Evolutionary conservation across 495 filamentous ascomycete species (phyloP), one percentile per base, ranked within the genome.

Genomic region (Neurospora terricola): DNA sequence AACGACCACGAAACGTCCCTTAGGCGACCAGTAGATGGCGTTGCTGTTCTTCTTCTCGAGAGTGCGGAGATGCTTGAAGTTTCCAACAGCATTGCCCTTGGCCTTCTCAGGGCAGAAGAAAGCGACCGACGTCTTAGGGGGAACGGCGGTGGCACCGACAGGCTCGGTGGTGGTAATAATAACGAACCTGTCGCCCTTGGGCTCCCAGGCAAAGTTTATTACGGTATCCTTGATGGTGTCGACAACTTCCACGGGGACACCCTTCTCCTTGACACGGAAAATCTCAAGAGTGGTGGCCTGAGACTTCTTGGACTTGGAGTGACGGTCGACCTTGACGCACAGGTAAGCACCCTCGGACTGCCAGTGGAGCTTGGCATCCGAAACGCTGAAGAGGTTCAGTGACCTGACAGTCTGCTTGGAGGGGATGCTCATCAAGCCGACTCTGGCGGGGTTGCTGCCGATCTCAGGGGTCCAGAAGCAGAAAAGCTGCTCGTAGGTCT

Each of bases 391-490:
- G 38, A 99, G 87, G 79, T 99, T 99, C 77, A 97, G 87, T 1
- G 94, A 96, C 75, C 96, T 92, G 48, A 98, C 91, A 74, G 97
- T 88, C 80, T 96, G 89, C 85, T 97, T 98, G 42, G 92, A 93
- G 1, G 96, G 96, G 73, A 99, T 92, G 83, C 88, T 93, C 96
- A 99, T 99, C 77, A 99, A 85, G 72, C 90, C 94, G 76, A 98
- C 96, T 83, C 94, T 94, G 70, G 96, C 96, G n/a, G 96, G 96
- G 81, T 97, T 98, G 87, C 93, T 96, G 79, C 94, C 96, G 74
- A 98, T 95, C 83, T 98, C 96, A 69, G 96, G 96, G 14, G 96
- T 97, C 96, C 96, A 99, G 90, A 94, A 99, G 87, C 92, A 96
- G 82, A 99, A 90, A 6, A 98, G 87, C 82, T 98, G 96, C 84